Conservation (phyloP, 2,329 filamentous ascomycete genomes). For the Colletotrichum gloeosporioides region DNA sequence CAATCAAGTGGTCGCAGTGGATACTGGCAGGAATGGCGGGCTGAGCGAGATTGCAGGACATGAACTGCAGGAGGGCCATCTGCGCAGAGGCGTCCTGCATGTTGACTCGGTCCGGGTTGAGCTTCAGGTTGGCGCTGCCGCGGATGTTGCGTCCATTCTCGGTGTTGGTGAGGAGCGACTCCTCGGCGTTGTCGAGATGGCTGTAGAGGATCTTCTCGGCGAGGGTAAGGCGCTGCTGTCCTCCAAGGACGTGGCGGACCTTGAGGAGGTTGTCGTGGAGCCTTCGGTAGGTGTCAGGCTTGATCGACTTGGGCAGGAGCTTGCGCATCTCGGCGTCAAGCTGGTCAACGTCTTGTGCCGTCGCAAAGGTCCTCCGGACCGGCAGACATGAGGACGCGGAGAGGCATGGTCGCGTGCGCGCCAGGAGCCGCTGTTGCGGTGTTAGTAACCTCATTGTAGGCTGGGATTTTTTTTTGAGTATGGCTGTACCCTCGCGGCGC, state of each 20-base stretch:
- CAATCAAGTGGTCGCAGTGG: conserved; percentile 99
- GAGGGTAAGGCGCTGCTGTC: conserved; percentile 72
- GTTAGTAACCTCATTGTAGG: conserved; percentile 2
- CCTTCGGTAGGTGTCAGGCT: conserved; percentile 78
- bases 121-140: conserved; percentile 89
- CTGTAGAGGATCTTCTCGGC: conserved; percentile 99
- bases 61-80: conserved; percentile 98
- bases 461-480: not conserved
- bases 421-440: conserved; percentile 40
- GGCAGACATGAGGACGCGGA: conserved; percentile 17
- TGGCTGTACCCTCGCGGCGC: conserved; percentile 48
- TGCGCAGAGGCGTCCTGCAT: conserved; percentile 99
- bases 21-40: conserved; percentile 97
- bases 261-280: conserved; percentile 78
- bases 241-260: conserved; percentile 75
- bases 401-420: conserved; percentile 20
- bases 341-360: conserved; percentile 23
- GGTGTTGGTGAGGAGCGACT: conserved; percentile 83
- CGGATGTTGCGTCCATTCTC: conserved; percentile 84
- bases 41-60: conserved; percentile 88
- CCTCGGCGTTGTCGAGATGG: conserved; percentile 88
- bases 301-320: conserved; percentile 40
- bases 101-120: conserved; percentile 95
- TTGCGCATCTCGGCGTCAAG: conserved; percentile 35
- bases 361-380: conserved; percentile 21